phyloP scores from a whole-genome alignment of 1,284 basidiomycete species.

The Marasmius oreades region DNA sequence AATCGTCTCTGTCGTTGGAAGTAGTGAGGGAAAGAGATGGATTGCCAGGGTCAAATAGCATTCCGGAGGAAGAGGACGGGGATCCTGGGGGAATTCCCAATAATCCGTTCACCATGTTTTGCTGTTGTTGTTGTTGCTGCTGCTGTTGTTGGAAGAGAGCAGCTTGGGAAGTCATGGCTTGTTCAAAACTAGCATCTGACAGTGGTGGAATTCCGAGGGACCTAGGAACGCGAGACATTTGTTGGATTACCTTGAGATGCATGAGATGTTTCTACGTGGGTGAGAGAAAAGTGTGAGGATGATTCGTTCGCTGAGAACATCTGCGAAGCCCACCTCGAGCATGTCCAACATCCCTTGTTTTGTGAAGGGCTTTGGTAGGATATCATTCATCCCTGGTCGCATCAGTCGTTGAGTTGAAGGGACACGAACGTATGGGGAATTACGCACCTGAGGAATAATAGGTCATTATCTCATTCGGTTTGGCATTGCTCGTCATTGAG shows the following conservation, averaged over 20 bases:
- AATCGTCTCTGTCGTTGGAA: conserved; percentile 30
- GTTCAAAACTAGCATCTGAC: conserved; percentile 58
- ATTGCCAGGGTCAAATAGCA: neutral
- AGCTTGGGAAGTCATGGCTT: conserved; percentile 41
- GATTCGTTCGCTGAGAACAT: neutral
- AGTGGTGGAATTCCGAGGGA: conserved; percentile 71
- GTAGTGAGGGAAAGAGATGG: too few species aligned
- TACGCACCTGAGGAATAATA: conserved; percentile 74
- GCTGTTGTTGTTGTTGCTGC: neutral
- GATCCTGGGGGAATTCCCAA: neutral
- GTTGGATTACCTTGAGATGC: conserved; percentile 89
- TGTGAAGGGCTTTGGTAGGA: conserved; percentile 96
- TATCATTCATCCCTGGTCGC: conserved; percentile 86
- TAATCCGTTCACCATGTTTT: neutral
- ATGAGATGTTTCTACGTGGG: conserved; percentile 87
- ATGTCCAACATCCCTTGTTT: conserved; percentile 88
- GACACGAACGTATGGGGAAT: neutral
- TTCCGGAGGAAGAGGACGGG: neutral
- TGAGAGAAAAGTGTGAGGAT: conserved; percentile 4
- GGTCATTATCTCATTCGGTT: conserved; percentile 88
- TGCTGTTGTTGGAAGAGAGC: conserved; percentile 11
- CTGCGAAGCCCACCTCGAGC: conserved; percentile 64
- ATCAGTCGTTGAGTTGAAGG: conserved; percentile 1
- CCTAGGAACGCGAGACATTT: conserved; percentile 70
- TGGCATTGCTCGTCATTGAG: conserved; percentile 94